Conservation (phyloP, 2,329 filamentous ascomycete species). For the Botryotinia globosa region DNA sequence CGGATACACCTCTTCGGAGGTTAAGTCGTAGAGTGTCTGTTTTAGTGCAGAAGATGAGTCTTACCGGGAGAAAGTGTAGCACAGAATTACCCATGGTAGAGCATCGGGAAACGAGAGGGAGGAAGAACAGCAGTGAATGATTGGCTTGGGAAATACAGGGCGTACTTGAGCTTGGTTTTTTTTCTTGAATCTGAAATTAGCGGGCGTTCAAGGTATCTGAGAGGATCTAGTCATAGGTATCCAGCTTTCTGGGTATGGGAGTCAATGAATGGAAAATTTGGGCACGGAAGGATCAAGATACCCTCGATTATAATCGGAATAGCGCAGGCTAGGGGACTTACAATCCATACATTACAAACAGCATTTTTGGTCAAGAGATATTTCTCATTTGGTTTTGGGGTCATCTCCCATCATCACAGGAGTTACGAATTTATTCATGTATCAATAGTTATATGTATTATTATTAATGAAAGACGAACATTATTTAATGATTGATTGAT, state of each 20-base stretch:
- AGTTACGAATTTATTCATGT: not conserved
- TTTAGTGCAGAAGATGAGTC: slow-evolving; percentile 25
- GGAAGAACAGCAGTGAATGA: not conserved
- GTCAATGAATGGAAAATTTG: not conserved
- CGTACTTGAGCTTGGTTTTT: not conserved
- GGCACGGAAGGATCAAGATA: not conserved
- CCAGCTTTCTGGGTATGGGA: not conserved
- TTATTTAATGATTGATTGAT: not conserved
- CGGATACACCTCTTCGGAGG: slow-evolving; percentile 21
- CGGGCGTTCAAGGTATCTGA: not conserved
- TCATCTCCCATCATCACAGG: not conserved
- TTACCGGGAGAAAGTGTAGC: slow-evolving; percentile 19
- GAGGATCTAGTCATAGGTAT: not conserved
- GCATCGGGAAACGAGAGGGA: slow-evolving; percentile 23
- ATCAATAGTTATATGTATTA: not conserved
- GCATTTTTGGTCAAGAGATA: not conserved
- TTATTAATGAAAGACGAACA: not conserved
- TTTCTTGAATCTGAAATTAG: not conserved
- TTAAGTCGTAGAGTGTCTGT: slow-evolving; percentile 24
- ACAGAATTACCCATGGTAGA: slow-evolving; percentile 24
- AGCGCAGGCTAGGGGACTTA: not conserved
- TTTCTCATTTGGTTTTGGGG: not conserved
- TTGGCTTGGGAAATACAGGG: not conserved
- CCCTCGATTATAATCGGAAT: not conserved
- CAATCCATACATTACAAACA: not conserved